These are phyloP conservation scores for Nakaseomyces nivariensis DNA, from an alignment of 1,139 yeast species.

Conservation along the genomic window DNA sequence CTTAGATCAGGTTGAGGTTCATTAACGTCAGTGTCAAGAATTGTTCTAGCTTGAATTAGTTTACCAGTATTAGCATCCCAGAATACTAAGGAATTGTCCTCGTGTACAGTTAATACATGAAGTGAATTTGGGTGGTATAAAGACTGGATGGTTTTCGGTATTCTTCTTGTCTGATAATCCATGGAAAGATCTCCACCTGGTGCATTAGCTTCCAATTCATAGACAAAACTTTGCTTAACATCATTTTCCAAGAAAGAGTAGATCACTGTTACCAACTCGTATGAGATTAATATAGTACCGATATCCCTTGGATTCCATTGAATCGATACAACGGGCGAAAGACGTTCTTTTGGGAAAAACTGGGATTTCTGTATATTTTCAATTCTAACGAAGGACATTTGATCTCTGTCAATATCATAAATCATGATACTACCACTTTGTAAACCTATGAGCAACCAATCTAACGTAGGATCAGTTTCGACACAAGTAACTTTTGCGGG, in stretches of 20 bases:
- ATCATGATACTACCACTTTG: slow-evolving; percentile 64
- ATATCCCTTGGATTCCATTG: slow-evolving; percentile 87
- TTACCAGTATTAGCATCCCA: slow-evolving; percentile 85
- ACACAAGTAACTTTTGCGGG: slow-evolving; percentile 60
- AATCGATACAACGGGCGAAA: slow-evolving; percentile 53
- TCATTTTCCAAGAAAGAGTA: slow-evolving; percentile 58
- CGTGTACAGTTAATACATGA: slow-evolving; percentile 68
- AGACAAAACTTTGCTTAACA: slow-evolving; percentile 46
- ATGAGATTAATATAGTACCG: slow-evolving; percentile 65
- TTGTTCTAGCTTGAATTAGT: slow-evolving; percentile 61
- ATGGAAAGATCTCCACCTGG: slow-evolving; percentile 44
- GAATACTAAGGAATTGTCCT: slow-evolving; percentile 74
- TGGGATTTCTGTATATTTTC: slow-evolving; percentile 57
- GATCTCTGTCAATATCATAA: slow-evolving; percentile 78
- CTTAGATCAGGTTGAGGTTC: slow-evolving; percentile 33
- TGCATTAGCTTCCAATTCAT: slow-evolving; percentile 51
- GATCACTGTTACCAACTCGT: slow-evolving; percentile 56
- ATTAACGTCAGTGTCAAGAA: slow-evolving; percentile 58
- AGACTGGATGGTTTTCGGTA: slow-evolving; percentile 50
- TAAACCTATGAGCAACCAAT: slow-evolving; percentile 76
- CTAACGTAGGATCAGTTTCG: slow-evolving; percentile 76
- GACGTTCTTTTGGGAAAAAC: slow-evolving; percentile 28
- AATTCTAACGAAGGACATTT: slow-evolving; percentile 53
- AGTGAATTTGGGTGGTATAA: slow-evolving; percentile 90
- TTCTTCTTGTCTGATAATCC: slow-evolving; percentile 23